phyloP scores from a whole-genome alignment of 78 protist genomes.

The Protostelium mycophagum region DNA sequence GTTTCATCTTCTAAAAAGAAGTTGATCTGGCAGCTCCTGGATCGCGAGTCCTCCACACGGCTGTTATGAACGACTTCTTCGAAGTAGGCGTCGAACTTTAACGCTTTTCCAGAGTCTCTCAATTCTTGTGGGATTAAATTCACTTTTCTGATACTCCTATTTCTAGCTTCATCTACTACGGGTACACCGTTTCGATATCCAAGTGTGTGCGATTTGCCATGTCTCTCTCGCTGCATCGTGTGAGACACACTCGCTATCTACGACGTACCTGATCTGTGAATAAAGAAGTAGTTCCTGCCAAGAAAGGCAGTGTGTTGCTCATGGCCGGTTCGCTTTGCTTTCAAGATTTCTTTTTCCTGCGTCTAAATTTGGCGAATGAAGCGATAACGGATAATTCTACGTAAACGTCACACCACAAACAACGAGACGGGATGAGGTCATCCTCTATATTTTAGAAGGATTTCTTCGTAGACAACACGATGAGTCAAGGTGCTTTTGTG shows the following conservation, averaged over 20 bases:
- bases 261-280: neutral
- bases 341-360: no score
- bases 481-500: no score
- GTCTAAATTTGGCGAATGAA: no score
- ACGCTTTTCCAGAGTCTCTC: neutral
- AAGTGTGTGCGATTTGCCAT: neutral
- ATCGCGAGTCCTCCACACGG: constrained; percentile 11
- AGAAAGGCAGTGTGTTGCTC: neutral
- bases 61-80: constrained; percentile 33
- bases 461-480: no score
- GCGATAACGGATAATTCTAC: no score
- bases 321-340: no score
- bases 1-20: constrained; percentile 46
- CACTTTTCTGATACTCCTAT: neutral
- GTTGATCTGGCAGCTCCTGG: constrained; percentile 8
- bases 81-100: constrained; percentile 50
- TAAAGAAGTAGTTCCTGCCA: neutral
- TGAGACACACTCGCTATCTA: neutral
- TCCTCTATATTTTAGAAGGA: no score
- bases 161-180: neutral
- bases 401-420: no score
- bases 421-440: no score
- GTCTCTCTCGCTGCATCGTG: neutral
- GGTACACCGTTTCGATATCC: neutral
- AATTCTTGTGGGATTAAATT: neutral